A percentile compares a stretch with the other conserved stretches of the same genome.
Evolutionary conservation across 2,329 filamentous ascomycete species (phyloP).

Genomic region (Herpotrichia juniperi): DNA sequence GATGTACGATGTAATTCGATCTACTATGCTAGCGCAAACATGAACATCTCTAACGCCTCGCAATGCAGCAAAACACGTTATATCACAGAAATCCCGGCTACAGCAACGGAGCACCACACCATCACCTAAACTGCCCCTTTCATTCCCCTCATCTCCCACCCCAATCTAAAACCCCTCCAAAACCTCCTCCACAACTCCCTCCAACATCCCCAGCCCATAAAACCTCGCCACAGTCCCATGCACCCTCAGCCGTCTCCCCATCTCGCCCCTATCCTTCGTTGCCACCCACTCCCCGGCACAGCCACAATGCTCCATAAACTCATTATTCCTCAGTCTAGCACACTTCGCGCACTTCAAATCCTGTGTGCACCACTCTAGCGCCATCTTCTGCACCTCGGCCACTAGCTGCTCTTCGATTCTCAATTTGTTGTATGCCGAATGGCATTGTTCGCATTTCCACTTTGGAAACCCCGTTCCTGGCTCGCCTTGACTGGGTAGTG

Average conservation of each 20-base stretch:
- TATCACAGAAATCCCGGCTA: no score
- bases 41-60: no score
- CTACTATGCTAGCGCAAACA: no score
- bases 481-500: slow-evolving; percentile 49
- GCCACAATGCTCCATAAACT: slow-evolving; percentile 95
- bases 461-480: slow-evolving; percentile 58
- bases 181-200: slow-evolving; percentile 72
- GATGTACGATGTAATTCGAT: no score
- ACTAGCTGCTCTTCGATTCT: slow-evolving; percentile 84
- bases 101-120: no score
- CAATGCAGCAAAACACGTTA: no score
- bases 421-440: slow-evolving; percentile 76
- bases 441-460: slow-evolving; percentile 82
- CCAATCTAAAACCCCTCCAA: slow-evolving; percentile 48
- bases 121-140: not conserved
- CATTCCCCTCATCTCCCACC: not conserved
- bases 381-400: slow-evolving; percentile 72
- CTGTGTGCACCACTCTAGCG: slow-evolving; percentile 84
- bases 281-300: slow-evolving; percentile 87
- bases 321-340: slow-evolving; percentile 73
- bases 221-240: slow-evolving; percentile 76
- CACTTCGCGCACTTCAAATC: slow-evolving; percentile 88
- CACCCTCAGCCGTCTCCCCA: slow-evolving; percentile 70
- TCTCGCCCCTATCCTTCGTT: slow-evolving; percentile 70
- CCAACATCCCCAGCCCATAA: slow-evolving; percentile 83